Percentiles rank a stretch among this genome's conserved stretches.
Conservation (phyloP, 768 basidiomycete genomes). For the Kondoa subrosea region DNA sequence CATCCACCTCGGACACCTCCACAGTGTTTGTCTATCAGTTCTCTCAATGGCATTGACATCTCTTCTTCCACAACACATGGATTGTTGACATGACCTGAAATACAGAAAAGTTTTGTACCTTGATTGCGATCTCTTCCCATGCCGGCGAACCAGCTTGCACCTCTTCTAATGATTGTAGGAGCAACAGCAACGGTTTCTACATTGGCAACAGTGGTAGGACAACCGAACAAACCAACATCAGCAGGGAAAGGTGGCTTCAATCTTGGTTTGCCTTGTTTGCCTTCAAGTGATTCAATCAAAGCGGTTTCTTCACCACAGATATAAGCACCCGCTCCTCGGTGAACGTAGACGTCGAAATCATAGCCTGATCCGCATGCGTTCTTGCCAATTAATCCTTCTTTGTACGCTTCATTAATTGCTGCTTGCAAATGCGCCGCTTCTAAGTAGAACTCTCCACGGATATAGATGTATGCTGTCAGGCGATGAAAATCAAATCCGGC, state of each 20-base stretch:
- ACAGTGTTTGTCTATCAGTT: conserved; percentile 89
- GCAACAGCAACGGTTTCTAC: conserved; percentile 97
- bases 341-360: conserved; percentile 93
- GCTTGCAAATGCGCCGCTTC: conserved; percentile 87
- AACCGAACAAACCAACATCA: conserved; percentile 92
- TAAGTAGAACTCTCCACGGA: conserved; percentile 94
- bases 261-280: conserved; percentile 94
- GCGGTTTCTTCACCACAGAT: conserved; percentile 99
- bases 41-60: conserved; percentile 91
- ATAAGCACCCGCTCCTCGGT: conserved; percentile 94
- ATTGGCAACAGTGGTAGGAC: conserved; percentile 92
- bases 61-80: conserved; percentile 97
- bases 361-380: conserved; percentile 84
- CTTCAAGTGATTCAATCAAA: conserved; percentile 88
- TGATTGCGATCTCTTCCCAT: conserved; percentile 85
- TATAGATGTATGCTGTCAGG: conserved; percentile 81
- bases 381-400: conserved; percentile 68
- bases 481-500: neutral
- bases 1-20: conserved; percentile 88
- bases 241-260: conserved; percentile 98
- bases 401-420: conserved; percentile 89
- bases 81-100: conserved; percentile 94
- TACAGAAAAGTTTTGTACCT: conserved; percentile 93
- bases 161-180: conserved; percentile 84
- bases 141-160: conserved; percentile 71